Base-by-base conservation (phyloP, 2,329 filamentous ascomycete species). In the Aspergillus fumigatus region DNA sequence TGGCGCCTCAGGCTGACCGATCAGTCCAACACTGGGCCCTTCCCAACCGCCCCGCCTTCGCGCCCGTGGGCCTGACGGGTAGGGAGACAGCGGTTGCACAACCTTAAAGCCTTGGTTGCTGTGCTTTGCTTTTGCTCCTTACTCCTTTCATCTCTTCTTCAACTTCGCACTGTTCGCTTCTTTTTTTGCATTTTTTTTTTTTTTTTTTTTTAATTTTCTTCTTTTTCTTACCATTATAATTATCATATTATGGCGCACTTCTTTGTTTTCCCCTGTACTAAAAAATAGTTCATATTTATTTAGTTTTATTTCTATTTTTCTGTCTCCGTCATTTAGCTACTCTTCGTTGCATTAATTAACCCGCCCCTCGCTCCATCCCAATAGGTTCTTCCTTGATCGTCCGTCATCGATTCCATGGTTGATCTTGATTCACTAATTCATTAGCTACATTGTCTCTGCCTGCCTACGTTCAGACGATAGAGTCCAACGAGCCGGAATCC, bases 21-120 rank as follows among this genome's bases (percentile, higher is more conserved):
- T 38, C 32, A 25, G n/a, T 45, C 25, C 10, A 10, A 14, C 23
- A 5, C 21, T 23, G 43, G 21, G 19, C 21, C 43, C 57, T 53
- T 45, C 49, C 48, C 57, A 60, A 53, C 59, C 58, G 57, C 61
- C 61, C 60, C 59, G 61, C 59, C 61, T 56, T 59, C 53, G 53
- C 55, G 57, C 59, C 61, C 62, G 62, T 65, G 62, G 62, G 57
- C 62, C 62, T 55, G 63, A 65, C 62, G 58, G 63, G 62, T 54
- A 60, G 57, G 51, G 61, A 60, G 58, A 62, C 59, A 59, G 62
- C 63, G 57, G 62, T 61, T 61, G 59, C 59, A 60, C 62, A 66
- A 66, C 59, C 61, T 63, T 63, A 61, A 65, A 60, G 57, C 47
- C 57, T 57, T 55, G 53, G 40, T 58, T 58, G 56, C 38, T 45